A percentile compares a stretch with the other conserved stretches of the same genome.
phyloP scores from a whole-genome alignment of 768 basidiomycete genomes.

The Hericium rajendrae region DNA sequence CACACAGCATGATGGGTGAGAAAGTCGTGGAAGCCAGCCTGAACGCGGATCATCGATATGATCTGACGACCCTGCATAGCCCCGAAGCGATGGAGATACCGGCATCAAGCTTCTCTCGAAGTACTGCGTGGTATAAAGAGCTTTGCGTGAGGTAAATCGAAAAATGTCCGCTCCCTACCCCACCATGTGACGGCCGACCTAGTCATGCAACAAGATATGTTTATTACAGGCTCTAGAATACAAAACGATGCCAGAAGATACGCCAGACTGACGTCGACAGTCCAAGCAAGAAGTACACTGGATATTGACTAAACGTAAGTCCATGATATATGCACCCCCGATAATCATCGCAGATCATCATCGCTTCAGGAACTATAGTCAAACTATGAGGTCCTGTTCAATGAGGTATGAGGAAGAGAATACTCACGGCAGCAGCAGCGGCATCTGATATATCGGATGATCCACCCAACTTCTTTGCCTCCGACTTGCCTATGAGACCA shows the following conservation, averaged over 20 bases:
- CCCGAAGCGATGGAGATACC: too few species aligned
- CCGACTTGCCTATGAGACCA: constrained; percentile 51
- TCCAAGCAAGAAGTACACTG: neutral
- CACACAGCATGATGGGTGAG: too few species aligned
- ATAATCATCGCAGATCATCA: neutral
- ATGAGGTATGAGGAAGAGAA: neutral
- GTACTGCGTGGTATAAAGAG: too few species aligned
- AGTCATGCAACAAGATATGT: neutral
- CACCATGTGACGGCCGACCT: neutral
- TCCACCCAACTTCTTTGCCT: constrained; percentile 52
- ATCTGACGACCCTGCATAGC: too few species aligned
- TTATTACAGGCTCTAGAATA: neutral
- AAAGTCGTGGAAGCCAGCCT: too few species aligned
- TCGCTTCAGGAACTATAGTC: neutral
- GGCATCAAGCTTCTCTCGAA: too few species aligned
- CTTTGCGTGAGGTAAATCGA: too few species aligned
- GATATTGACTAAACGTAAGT: too few species aligned
- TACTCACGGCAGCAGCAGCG: constrained; percentile 40
- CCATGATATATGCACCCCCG: neutral
- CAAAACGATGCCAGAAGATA: neutral
- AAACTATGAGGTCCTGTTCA: neutral
- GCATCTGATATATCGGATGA: constrained; percentile 47
- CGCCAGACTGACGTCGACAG: neutral
- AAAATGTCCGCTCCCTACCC: too few species aligned
- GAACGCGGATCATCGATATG: too few species aligned